Evolutionary conservation across 2,329 filamentous ascomycete species (phyloP), one percentile per base, ranked within the genome.

Genomic region (Cladosporium sp.): DNA sequence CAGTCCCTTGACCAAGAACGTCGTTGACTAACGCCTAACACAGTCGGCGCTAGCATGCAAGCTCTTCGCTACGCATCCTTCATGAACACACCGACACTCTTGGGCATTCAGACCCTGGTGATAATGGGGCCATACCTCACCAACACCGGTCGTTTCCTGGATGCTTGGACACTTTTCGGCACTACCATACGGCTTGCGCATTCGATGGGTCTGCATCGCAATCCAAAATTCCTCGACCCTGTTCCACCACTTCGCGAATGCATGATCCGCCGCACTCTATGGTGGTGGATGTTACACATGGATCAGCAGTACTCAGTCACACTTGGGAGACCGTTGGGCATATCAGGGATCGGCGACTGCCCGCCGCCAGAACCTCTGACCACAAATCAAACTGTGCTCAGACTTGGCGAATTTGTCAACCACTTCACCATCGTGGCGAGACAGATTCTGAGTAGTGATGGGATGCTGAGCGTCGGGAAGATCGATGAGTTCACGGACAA

Each of bases 251-350:
- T 75, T 7, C 70, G 72, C 22, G 77, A 80, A 62, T 73, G 72
- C 50, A 72, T 72, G 14, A 69, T 76, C 14, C 71, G 78, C 5
- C 76, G 75, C 54, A 74, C 74, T 15, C 67, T 80, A 1, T 81
- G 78, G 78, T 81, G 78, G 78, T 79, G 78, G 75, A 77, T 81
- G 72, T 65, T 81, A n/a, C 76, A 80, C 59, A 76, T 80, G 72
- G 78, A 81, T 50, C 77, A 80, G 58, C 75, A 80, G 50, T 80
- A 80, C 61, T 79, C 77, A 0, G 78, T 80, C 67, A 79, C 76
- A 0, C 70, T 80, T 0, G 78, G 78, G 19, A 70, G 78, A 37
- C 78, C 78, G 1, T 65, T 80, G 9, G 78, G 78, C 0, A 80
- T 80, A 36, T 79, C 76, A 50, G 77, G 76, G 19, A 73, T 79